Percentiles rank a stretch among this genome's conserved stretches.
These are phyloP conservation scores for Elongisporangium prolatum DNA, from an alignment of 352 stramenopile genomes.

Conservation along the genomic window DNA sequence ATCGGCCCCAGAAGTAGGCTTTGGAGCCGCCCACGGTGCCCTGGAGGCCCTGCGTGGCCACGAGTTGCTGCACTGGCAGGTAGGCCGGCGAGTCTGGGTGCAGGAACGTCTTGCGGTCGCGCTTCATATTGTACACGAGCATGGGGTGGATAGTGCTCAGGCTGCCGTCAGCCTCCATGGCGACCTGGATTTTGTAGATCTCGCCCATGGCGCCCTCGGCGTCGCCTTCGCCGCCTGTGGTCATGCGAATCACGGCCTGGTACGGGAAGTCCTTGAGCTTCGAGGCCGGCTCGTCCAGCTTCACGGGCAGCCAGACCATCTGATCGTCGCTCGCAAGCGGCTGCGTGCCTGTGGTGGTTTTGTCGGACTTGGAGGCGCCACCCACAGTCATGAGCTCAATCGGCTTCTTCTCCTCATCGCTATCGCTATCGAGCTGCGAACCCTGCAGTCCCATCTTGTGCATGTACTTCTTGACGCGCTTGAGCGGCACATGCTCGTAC, in stretches of 20 bases:
- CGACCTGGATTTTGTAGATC: constrained; percentile 90
- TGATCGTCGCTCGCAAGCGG: constrained; percentile 17
- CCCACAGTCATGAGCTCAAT: constrained; percentile 85
- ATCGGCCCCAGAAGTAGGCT: constrained; percentile 86
- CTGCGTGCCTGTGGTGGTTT: constrained; percentile 7
- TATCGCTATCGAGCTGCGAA: constrained; percentile 8
- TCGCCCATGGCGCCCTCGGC: constrained; percentile 69
- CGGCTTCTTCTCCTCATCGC: constrained; percentile 28
- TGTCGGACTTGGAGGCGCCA: constrained; percentile 65
- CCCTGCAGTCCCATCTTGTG: constrained; percentile 72
- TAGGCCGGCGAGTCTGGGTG: constrained; percentile 80
- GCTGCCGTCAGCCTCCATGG: constrained; percentile 50
- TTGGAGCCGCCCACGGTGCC: constrained; percentile 74
- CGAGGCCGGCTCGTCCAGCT: constrained; percentile 75
- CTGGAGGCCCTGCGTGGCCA: constrained; percentile 46
- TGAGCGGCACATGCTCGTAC: constrained; percentile 66
- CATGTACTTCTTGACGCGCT: constrained; percentile 84
- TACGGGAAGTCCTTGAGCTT: constrained; percentile 78
- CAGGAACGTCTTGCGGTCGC: constrained; percentile 83
- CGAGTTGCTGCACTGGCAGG: constrained; percentile 53
- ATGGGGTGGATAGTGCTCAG: constrained; percentile 75
- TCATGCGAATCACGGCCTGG: constrained; percentile 86
- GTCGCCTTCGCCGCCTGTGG: constrained; percentile 58
- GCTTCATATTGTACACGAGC: constrained; percentile 88
- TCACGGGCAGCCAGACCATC: constrained; percentile 75